Evolutionary conservation across 1,284 basidiomycete species (phyloP), one percentile per base, ranked within the genome.

Genomic region (Austroboletus niveus): DNA sequence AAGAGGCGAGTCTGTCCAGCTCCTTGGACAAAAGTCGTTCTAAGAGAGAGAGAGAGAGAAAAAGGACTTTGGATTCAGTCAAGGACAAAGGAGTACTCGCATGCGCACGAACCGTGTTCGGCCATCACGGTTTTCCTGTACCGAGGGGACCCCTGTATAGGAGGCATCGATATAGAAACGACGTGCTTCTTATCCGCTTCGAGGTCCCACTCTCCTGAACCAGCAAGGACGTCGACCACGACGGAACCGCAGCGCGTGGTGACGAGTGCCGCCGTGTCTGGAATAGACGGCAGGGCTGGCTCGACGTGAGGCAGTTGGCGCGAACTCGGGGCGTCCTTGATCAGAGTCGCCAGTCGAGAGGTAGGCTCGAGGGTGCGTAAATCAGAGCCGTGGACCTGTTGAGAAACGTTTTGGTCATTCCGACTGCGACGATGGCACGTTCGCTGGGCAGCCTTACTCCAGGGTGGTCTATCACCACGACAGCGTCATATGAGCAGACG

Each of bases 321-420:
- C 24, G 80, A 74, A 2, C 77, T 81, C 0, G 78, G 69, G 1
- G 85, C 72, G 2, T 69, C 69, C 6, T 69, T 71, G 14, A 89
- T 65, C 10, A 71, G 61, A 30, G 69, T 70, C 5, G 75, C 70
- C 22, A 88, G 65, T 51, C 71, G 69, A 4, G 82, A 80, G 5
- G 75, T 70, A 8, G 79, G 71, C 2, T 78, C 67, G 11, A 90
- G 77, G 10, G 69, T 67, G 32, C 83, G 82, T 31, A 89, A 71
- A 70, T 89, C 86, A 7, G 84, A 84, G 27, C 85, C 83, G 60
- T 85, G 86, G 2, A 86, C 71, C 87, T 89, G 48, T 34, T 29
- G 31, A 12, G 31, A 24, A 24, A 24, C 22, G 22, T 29, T 27
- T 29, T 17, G 17, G 30, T 52, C 17, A 60, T n/a, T 32, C 42